Percentiles rank a stretch among this genome's conserved stretches.
Conservation (phyloP, 2,329 filamentous ascomycete species). For the Alternaria metachromatica region DNA sequence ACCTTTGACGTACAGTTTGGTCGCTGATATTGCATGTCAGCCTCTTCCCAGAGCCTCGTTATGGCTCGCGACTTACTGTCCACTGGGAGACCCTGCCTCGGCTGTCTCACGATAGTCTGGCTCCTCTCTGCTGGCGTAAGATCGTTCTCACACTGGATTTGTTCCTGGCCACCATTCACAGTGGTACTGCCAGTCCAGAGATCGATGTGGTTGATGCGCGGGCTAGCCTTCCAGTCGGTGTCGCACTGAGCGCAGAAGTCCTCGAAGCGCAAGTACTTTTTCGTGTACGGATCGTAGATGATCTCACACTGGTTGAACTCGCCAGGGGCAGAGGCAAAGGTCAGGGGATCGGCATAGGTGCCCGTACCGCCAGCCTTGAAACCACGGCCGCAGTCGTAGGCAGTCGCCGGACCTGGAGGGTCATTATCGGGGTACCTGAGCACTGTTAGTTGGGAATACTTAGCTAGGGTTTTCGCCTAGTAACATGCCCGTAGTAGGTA, state of each 20-base stretch:
- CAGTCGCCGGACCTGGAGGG: constrained; percentile 28
- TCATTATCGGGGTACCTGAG: constrained; percentile 32
- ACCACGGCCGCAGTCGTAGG: constrained; percentile 35
- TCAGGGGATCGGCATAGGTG: constrained; percentile 53
- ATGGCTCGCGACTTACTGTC: constrained; percentile 8
- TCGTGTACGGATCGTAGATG: constrained; percentile 54
- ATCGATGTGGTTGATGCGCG: constrained; percentile 20
- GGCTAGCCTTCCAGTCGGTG: constrained; percentile 24
- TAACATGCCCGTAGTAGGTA: constrained; percentile 30
- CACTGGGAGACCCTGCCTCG: constrained; percentile 8
- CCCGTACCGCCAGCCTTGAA: constrained; percentile 52
- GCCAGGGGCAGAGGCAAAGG: constrained; percentile 52
- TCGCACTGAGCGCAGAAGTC: constrained; percentile 46
- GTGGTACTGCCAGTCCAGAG: constrained; percentile 28
- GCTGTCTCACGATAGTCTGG: constrained; percentile 20
- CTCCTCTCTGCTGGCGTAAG: constrained; percentile 23
- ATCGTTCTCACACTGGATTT: constrained; percentile 32
- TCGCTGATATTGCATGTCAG: constrained; percentile 3
- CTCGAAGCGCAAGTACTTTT: constrained; percentile 53
- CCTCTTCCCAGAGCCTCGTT: neutral
- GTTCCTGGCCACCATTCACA: constrained; percentile 24
- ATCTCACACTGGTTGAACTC: constrained; percentile 54
- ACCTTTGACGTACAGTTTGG: constrained; percentile 13
- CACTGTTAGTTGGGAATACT: neutral
- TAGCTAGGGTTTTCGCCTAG: neutral